Evolutionary conservation across 305 asterid species (phyloP).

Genomic region (Caryopteris hybrid): DNA sequence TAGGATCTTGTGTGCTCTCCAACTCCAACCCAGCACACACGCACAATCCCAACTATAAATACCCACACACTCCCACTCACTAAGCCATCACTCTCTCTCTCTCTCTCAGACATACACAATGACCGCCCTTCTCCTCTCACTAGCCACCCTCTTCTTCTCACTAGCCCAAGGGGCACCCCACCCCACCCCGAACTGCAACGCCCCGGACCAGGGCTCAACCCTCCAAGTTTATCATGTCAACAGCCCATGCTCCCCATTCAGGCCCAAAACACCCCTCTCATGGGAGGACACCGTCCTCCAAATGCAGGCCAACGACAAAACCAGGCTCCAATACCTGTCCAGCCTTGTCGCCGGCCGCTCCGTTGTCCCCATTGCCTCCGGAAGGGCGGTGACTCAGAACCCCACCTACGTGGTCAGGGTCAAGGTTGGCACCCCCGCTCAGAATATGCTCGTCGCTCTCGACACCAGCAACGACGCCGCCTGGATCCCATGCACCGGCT

Average conservation of each 20-base stretch:
- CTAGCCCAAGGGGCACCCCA: slow-evolving; percentile 24
- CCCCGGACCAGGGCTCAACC: slow-evolving; percentile 38
- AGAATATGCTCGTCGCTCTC: slow-evolving; percentile 55
- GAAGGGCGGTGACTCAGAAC: slow-evolving; percentile 60
- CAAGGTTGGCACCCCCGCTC: slow-evolving; percentile 75
- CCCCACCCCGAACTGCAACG: slow-evolving; percentile 25
- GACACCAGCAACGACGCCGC: slow-evolving; percentile 85
- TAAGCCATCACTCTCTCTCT: not conserved
- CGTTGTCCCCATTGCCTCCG: slow-evolving; percentile 69
- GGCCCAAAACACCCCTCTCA: slow-evolving; percentile 34
- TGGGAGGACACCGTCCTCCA: slow-evolving; percentile 64
- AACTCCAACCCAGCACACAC: too few relatives aligned
- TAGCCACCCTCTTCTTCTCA: slow-evolving; percentile 4
- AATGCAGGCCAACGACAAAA: slow-evolving; percentile 62
- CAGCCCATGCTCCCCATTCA: slow-evolving; percentile 74
- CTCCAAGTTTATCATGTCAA: slow-evolving; percentile 55
- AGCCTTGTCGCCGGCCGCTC: slow-evolving; percentile 70
- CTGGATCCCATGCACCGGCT: slow-evolving; percentile 74
- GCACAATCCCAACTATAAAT: slow-evolving; percentile 24
- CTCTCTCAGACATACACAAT: not conserved
- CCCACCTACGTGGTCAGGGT: slow-evolving; percentile 70
- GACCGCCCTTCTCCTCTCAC: slow-evolving; percentile 10
- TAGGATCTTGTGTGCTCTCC: too few relatives aligned
- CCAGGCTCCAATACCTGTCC: slow-evolving; percentile 52
- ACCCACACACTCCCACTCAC: slow-evolving; percentile 6